Percentiles rank a stretch among this genome's conserved stretches.
These are phyloP conservation scores for Boletus rubropictus DNA, from an alignment of 768 basidiomycete genomes.

Conservation along the genomic window DNA sequence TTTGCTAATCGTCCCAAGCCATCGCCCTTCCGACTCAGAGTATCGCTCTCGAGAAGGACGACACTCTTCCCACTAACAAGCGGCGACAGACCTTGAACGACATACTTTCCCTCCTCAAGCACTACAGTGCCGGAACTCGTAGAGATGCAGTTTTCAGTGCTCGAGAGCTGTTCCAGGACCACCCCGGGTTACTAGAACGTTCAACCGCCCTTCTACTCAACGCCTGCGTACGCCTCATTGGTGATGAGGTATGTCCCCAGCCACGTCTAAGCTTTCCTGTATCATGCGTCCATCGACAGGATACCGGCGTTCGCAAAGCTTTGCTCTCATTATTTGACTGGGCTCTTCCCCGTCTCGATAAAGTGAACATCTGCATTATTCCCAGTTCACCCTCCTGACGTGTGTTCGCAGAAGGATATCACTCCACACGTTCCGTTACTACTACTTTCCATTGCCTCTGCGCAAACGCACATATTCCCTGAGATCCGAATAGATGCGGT, in stretches of 20 bases:
- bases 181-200: constrained; percentile 50
- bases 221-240: constrained; percentile 63
- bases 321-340: constrained; percentile 65
- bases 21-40: constrained; percentile 87
- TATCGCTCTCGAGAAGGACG: constrained; percentile 54
- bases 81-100: constrained; percentile 73
- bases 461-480: constrained; percentile 92
- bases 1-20: constrained; percentile 42
- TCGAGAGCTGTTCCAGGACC: constrained; percentile 60
- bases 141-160: constrained; percentile 75
- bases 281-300: constrained; percentile 41
- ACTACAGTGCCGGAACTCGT: constrained; percentile 72
- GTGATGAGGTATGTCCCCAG: constrained; percentile 62
- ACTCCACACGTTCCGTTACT: constrained; percentile 69
- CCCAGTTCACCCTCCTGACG: constrained; percentile 4
- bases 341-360: constrained; percentile 60
- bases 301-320: constrained; percentile 70
- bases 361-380: constrained; percentile 34
- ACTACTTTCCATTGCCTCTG: constrained; percentile 82
- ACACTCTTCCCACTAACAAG: constrained; percentile 61
- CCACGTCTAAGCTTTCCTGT: background rate
- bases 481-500: constrained; percentile 90
- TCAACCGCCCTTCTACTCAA: constrained; percentile 53
- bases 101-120: constrained; percentile 71
- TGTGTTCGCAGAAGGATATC: constrained; percentile 51